phyloP scores from a whole-genome alignment of 331 rosid genomes.

The Rosa hybrid region DNA sequence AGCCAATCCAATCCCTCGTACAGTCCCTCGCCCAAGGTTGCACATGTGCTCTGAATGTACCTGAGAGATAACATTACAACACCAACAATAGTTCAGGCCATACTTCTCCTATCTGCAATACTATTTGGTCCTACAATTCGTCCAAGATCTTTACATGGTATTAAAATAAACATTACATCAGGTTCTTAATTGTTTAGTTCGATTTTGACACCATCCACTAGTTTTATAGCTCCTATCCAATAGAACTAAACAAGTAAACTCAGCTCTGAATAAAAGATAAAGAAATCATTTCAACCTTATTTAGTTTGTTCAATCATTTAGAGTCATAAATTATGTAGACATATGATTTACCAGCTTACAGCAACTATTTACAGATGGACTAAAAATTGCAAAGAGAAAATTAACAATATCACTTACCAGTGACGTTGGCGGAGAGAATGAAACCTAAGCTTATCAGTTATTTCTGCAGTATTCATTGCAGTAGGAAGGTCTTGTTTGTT shows the following conservation, averaged over 20 bases:
- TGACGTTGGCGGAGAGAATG: constrained; percentile 97
- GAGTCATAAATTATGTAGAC: not conserved
- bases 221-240: not conserved
- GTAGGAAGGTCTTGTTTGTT: constrained; percentile 99
- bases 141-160: not conserved
- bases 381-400: not conserved
- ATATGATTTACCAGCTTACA: too few relatives aligned
- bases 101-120: not conserved
- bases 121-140: not conserved
- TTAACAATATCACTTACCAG: constrained; percentile 53
- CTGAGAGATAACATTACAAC: constrained; percentile 47
- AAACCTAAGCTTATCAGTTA: constrained; percentile 93
- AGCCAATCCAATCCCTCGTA: constrained; percentile 98
- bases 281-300: not conserved
- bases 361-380: not conserved
- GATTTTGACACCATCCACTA: not conserved
- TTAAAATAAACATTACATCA: not conserved
- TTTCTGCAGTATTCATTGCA: constrained; percentile 99
- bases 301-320: not conserved
- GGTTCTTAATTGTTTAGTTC: not conserved
- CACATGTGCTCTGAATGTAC: constrained; percentile 99
- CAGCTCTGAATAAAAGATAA: not conserved
- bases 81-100: constrained; percentile 17
- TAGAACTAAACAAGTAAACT: not conserved
- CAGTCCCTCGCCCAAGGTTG: constrained; percentile 98